These are phyloP conservation scores for Alternaria panax DNA, from an alignment of 2,329 filamentous ascomycete genomes.

Conservation along the genomic window DNA sequence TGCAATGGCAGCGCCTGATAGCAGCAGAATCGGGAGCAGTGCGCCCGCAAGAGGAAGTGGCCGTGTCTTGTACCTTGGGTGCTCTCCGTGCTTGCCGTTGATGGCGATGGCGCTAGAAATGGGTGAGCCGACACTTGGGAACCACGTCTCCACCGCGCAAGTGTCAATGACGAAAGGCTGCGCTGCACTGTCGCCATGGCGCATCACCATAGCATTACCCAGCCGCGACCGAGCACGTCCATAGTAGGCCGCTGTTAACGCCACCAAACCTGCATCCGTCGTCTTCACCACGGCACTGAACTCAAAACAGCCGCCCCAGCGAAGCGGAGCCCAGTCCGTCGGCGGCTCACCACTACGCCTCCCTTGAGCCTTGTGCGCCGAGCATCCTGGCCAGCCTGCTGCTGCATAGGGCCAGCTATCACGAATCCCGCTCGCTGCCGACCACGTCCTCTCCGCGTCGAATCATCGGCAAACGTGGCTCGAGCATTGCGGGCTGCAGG, in stretches of 20 bases:
- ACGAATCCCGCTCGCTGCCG: slow-evolving; percentile 15
- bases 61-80: slow-evolving; percentile 19
- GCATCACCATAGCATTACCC: background rate
- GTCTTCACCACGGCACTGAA: slow-evolving; percentile 5
- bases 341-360: slow-evolving; percentile 17
- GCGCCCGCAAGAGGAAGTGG: slow-evolving; percentile 7
- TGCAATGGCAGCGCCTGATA: background rate
- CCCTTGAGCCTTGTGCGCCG: slow-evolving; percentile 13
- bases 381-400: slow-evolving; percentile 8
- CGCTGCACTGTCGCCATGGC: background rate
- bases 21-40: background rate
- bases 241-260: slow-evolving; percentile 30
- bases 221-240: slow-evolving; percentile 12
- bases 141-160: slow-evolving; percentile 27
- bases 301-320: slow-evolving; percentile 26
- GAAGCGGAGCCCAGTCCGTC: slow-evolving; percentile 22
- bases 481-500: slow-evolving; percentile 11
- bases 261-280: slow-evolving; percentile 30
- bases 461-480: slow-evolving; percentile 30
- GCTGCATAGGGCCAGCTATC: slow-evolving; percentile 21
- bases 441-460: slow-evolving; percentile 16
- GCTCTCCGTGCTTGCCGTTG: slow-evolving; percentile 32
- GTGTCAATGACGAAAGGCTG: slow-evolving; percentile 34
- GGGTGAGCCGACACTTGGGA: slow-evolving; percentile 22
- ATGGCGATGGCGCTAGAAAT: slow-evolving; percentile 31